These are phyloP conservation scores for Coniochaeta sp. DNA, from an alignment of 2,329 filamentous ascomycete species.

Conservation along the genomic window DNA sequence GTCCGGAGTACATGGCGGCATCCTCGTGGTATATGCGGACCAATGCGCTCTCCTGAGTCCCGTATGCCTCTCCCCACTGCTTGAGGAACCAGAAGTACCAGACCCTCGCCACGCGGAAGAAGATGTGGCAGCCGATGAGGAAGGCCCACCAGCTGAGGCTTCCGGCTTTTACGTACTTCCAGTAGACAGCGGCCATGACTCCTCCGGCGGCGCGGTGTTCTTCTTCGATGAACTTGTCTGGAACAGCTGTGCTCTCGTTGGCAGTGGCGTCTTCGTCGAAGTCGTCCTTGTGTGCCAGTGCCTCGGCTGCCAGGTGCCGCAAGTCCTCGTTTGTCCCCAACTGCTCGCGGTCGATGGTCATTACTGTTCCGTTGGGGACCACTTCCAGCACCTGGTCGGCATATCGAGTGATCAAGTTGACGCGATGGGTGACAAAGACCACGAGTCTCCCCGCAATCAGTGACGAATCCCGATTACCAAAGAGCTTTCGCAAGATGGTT, in stretches of 20 bases:
- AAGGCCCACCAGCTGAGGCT: conserved; percentile 65
- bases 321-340: conserved; percentile 32
- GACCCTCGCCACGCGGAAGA: conserved; percentile 59
- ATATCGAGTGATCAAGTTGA: conserved; percentile 69
- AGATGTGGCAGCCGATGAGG: conserved; percentile 53
- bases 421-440: conserved; percentile 72
- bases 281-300: conserved; percentile 13
- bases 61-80: conserved; percentile 76
- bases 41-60: conserved; percentile 14
- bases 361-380: conserved; percentile 44
- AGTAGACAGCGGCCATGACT: conserved; percentile 70
- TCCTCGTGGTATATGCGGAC: conserved; percentile 1
- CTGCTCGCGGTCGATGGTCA: conserved; percentile 27
- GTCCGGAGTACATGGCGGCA: not conserved
- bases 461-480: conserved; percentile 26
- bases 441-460: conserved; percentile 55
- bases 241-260: conserved; percentile 43
- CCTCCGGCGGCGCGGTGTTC: conserved; percentile 68
- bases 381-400: conserved; percentile 71
- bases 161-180: conserved; percentile 78
- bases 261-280: conserved; percentile 30
- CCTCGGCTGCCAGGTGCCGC: conserved; percentile 19
- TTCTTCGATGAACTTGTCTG: conserved; percentile 73
- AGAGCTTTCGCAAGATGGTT: conserved; percentile 53
- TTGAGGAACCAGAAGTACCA: conserved; percentile 76